Evolutionary conservation across 176 grass and related monocot species (phyloP), one percentile per base, ranked within the genome.

Genomic region (Calamus simplicifolius): DNA sequence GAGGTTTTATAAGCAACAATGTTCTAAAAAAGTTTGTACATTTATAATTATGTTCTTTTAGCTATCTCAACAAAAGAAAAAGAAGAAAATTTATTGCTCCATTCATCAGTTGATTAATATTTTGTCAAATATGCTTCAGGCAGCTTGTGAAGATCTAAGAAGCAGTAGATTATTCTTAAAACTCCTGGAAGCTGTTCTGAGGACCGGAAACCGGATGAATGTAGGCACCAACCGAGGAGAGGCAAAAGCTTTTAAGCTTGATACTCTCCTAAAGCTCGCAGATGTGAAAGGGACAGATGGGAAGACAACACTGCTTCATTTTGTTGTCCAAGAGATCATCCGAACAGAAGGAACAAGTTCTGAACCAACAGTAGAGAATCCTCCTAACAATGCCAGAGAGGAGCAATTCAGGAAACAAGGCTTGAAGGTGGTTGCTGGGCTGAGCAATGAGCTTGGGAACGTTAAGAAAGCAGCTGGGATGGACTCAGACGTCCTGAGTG

Each of bases 271-370:
- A 27, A 79, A 78, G 56, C 74, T 94, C 23, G 78, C 77, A n/a
- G 80, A 94, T 48, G 62, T 80, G 66, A 91, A 80, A 56, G 86
- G 77, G 16, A 64, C 84, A 54, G 80, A 77, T 30, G 80, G 89
- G 10, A 94, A 78, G 38, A 71, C 69, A 18, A 85, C 89, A 27
- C 58, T 87, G 64, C 84, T 94, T 19, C 89, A 94, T 64, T 94
- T 84, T 18, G 81, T 83, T 3, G 89, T 88, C 56, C 77, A 94
- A 76, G 80, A 88, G 63, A 81, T 94, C 64, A 79, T 93, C 58
- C 74, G 79, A 50, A 82, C 84, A 21, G 84, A 86, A 75, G 70
- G 66, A 48, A 62, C 65, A 2, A 50, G 56, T 59, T 81, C 73
- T 13, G 59, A 81, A 29, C 58, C 75, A 71, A 61, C 69, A 25